These are phyloP conservation scores for Colletotrichum chrysophilum DNA, from an alignment of 2,329 filamentous ascomycete species.

Conservation along the genomic window DNA sequence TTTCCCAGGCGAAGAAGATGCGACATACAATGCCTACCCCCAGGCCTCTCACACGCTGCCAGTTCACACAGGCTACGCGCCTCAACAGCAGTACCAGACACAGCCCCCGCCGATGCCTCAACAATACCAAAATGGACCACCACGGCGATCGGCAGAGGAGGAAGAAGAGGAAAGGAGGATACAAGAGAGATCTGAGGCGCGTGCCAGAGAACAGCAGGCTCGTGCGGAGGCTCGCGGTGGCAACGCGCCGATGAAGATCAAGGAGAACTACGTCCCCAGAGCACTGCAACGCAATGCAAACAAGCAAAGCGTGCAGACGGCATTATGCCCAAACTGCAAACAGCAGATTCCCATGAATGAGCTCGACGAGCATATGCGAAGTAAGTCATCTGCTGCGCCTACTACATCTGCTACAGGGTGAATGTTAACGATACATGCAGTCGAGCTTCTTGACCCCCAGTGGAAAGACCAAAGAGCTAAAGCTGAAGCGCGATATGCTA, in stretches of 20 bases:
- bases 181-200: conserved; percentile 65
- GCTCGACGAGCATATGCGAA: conserved; percentile 90
- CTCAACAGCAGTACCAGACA: conserved; percentile 39
- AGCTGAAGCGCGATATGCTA: conserved; percentile 81
- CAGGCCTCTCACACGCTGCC: conserved; percentile 47
- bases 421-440: conserved; percentile 50
- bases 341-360: conserved; percentile 88
- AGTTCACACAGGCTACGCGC: conserved; percentile 46
- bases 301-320: conserved; percentile 68
- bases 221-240: conserved; percentile 78
- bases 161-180: conserved; percentile 69
- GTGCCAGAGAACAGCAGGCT: conserved; percentile 73
- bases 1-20: conserved; percentile 81
- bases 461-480: conserved; percentile 98
- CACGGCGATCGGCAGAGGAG: conserved; percentile 50
- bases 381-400: conserved; percentile 45
- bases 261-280: conserved; percentile 89
- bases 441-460: conserved; percentile 89
- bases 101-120: conserved; percentile 30
- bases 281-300: conserved; percentile 76
- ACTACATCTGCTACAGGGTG: not conserved
- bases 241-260: conserved; percentile 81
- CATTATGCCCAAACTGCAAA: conserved; percentile 90
- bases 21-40: conserved; percentile 57
- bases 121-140: conserved; percentile 25